A percentile compares a stretch with the other conserved stretches of the same genome.
These are phyloP conservation scores for Boletus subparvulus DNA, from an alignment of 768 basidiomycete species.

Conservation along the genomic window DNA sequence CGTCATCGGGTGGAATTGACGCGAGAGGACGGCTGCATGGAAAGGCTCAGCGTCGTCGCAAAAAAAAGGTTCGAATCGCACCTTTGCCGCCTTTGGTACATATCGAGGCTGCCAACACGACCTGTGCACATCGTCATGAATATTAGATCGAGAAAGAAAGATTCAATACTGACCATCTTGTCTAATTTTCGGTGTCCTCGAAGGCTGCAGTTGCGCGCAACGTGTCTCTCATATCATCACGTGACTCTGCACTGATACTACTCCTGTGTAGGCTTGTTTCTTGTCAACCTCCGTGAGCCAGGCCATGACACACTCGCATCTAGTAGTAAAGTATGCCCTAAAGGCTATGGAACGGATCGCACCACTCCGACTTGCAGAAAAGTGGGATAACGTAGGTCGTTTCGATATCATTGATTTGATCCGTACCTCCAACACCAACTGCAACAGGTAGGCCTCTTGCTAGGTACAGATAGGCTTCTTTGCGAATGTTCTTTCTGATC, in stretches of 20 bases:
- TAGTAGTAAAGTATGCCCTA: slow-evolving; percentile 47
- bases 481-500: slow-evolving; percentile 3
- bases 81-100: slow-evolving; percentile 94
- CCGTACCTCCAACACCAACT: background rate
- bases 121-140: slow-evolving; percentile 44
- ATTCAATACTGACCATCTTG: slow-evolving; percentile 22
- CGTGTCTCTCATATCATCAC: slow-evolving; percentile 15
- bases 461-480: slow-evolving; percentile 47
- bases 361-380: slow-evolving; percentile 80
- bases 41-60: background rate
- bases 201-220: slow-evolving; percentile 1
- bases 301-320: slow-evolving; percentile 13
- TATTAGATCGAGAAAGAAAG: background rate
- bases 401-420: slow-evolving; percentile 2
- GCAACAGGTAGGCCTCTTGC: slow-evolving; percentile 65
- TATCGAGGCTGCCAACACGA: slow-evolving; percentile 92
- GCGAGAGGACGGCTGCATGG: slow-evolving; percentile 81
- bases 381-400: slow-evolving; percentile 88
- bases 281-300: no score
- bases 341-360: slow-evolving; percentile 82
- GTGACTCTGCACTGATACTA: slow-evolving; percentile 4
- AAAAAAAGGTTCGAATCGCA: slow-evolving; percentile 36
- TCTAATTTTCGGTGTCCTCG: background rate
- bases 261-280: no score
- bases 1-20: slow-evolving; percentile 93